Conservation (phyloP, 2,329 filamentous ascomycete genomes). For the Helotiales sp. region DNA sequence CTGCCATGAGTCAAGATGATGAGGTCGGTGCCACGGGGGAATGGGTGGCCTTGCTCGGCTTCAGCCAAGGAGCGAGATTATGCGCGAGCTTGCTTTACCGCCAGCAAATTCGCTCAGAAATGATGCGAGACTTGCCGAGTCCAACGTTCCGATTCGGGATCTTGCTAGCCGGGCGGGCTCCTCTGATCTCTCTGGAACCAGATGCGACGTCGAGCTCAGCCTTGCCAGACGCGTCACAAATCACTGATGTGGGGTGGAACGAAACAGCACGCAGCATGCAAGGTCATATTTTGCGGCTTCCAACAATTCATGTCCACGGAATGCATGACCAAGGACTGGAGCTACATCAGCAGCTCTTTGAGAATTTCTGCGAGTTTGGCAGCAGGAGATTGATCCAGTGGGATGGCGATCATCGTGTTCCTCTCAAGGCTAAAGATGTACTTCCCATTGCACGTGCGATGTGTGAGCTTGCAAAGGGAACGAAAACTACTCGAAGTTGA, state of each 20-base stretch:
- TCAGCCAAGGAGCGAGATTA: slow-evolving; percentile 67
- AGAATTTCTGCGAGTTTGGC: slow-evolving; percentile 58
- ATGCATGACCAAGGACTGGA: slow-evolving; percentile 48
- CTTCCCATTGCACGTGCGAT: too few species aligned
- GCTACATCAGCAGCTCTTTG: slow-evolving; percentile 55
- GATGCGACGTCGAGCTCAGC: neutral
- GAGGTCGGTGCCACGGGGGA: slow-evolving; percentile 47
- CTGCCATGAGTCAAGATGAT: slow-evolving; percentile 54
- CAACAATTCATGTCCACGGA: slow-evolving; percentile 1
- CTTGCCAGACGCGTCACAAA: neutral
- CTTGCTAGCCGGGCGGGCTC: slow-evolving; percentile 60
- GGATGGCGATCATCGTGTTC: slow-evolving; percentile 71
- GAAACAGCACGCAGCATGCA: too few species aligned
- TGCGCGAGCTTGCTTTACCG: slow-evolving; percentile 57
- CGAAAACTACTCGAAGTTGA: too few species aligned
- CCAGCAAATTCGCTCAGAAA: slow-evolving; percentile 52
- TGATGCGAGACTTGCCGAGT: neutral
- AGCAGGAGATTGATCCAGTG: slow-evolving; percentile 64
- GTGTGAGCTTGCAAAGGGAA: too few species aligned
- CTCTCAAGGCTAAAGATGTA: slow-evolving; percentile 68
- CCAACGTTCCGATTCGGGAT: slow-evolving; percentile 51
- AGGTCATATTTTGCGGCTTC: neutral
- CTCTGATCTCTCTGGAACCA: slow-evolving; percentile 49
- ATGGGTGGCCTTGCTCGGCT: slow-evolving; percentile 64
- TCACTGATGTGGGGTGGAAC: slow-evolving; percentile 25